Evolutionary conservation across 352 stramenopile species (phyloP).

Genomic region (Globisporangium spinosum): DNA sequence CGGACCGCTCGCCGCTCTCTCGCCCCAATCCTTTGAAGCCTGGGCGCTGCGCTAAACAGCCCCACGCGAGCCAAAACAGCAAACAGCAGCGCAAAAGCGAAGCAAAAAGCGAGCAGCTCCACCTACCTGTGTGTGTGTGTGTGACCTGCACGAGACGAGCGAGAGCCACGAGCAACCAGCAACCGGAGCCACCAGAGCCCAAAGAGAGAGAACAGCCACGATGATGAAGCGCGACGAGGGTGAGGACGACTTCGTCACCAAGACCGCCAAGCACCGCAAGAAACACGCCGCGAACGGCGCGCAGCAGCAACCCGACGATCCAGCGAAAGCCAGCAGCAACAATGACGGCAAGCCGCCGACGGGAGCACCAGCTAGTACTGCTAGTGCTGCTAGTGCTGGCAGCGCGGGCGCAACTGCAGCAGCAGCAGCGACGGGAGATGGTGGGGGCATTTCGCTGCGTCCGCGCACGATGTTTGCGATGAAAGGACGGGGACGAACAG

Average conservation of each 20-base stretch:
- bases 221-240: slow-evolving; percentile 35
- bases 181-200: slow-evolving; percentile 2
- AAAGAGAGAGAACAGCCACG: not conserved
- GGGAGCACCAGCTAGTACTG: not conserved
- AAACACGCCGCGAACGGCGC: slow-evolving; percentile 26
- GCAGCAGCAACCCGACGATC: slow-evolving; percentile 16
- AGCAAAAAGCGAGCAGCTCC: too few species aligned
- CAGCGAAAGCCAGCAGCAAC: slow-evolving; percentile 10
- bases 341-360: slow-evolving; percentile 12
- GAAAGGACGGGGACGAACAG: slow-evolving; percentile 71
- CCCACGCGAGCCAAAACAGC: too few species aligned
- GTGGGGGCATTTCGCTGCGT: slow-evolving; percentile 60
- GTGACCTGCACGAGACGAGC: too few species aligned
- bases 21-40: not conserved
- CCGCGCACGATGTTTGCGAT: slow-evolving; percentile 88
- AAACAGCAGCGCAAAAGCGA: too few species aligned
- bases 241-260: slow-evolving; percentile 76
- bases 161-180: not conserved
- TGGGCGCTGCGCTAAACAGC: too few species aligned
- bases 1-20: not conserved
- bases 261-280: slow-evolving; percentile 73
- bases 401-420: not conserved
- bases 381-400: not conserved
- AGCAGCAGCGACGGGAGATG: slow-evolving; percentile 10
- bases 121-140: too few species aligned